A percentile compares a stretch with the other conserved stretches of the same genome.
These are phyloP conservation scores for Nicotiana undulata DNA, from an alignment of 257 asterid species.

Conservation along the genomic window DNA sequence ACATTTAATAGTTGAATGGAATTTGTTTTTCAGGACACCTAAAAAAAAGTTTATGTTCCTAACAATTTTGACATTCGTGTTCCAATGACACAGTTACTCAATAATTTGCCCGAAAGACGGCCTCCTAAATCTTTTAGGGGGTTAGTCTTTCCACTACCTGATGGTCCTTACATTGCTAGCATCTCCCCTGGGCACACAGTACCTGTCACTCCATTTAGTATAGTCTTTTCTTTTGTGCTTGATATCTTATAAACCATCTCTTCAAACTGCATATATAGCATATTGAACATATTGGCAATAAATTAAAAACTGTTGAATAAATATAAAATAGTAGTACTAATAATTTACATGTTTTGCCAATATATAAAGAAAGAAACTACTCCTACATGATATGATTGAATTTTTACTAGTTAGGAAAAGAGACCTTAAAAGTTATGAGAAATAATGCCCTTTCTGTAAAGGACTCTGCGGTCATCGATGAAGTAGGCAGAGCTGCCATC, in stretches of 20 bases:
- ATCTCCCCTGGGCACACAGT: conserved; percentile 91
- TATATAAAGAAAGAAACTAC: background rate
- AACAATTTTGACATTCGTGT: too few relatives aligned
- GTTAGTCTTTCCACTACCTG: conserved; percentile 96
- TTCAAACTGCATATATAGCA: conserved; percentile 71
- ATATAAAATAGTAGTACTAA: background rate
- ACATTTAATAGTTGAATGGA: too few relatives aligned
- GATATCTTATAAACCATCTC: conserved; percentile 73
- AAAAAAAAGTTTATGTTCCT: too few relatives aligned
- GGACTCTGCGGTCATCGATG: conserved; percentile 34
- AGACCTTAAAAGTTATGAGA: conserved; percentile 72
- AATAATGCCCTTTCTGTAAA: conserved; percentile 46
- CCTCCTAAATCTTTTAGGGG: conserved; percentile 95
- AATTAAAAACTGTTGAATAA: background rate
- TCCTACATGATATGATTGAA: too few relatives aligned
- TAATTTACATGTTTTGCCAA: background rate
- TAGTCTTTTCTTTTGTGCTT: conserved; percentile 55
- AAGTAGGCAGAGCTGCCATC: conserved; percentile 18
- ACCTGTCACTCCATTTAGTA: conserved; percentile 87
- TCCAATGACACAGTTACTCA: too few relatives aligned
- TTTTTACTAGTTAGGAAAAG: background rate
- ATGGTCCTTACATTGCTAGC: conserved; percentile 93
- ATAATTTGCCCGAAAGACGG: conserved; percentile 63
- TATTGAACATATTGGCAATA: background rate
- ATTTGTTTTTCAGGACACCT: too few relatives aligned